These are phyloP conservation scores for Prototheca stagnorum DNA, from an alignment of 163 green algal genomes.

Conservation along the genomic window DNA sequence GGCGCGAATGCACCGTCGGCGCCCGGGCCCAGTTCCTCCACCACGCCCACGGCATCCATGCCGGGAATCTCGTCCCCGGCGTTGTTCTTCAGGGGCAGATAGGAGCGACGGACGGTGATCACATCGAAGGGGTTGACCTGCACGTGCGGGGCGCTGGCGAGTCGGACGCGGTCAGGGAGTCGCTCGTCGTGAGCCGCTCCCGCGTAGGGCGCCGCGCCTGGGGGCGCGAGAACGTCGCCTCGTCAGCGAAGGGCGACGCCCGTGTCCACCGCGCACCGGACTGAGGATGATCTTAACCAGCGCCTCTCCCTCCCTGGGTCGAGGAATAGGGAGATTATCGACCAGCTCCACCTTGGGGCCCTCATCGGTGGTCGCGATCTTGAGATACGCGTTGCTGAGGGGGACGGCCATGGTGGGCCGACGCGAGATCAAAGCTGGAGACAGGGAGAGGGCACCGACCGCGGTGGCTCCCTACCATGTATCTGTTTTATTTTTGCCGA, in stretches of 20 bases:
- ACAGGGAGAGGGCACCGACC: too few species aligned
- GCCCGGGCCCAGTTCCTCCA: too few species aligned
- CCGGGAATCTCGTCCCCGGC: conserved; percentile 21
- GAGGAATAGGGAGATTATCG: conserved; percentile 6
- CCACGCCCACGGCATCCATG: conserved; percentile 32
- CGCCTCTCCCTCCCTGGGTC: background rate
- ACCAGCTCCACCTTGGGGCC: conserved; percentile 6
- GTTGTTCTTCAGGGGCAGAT: background rate
- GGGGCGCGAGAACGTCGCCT: background rate
- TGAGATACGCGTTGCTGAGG: too few species aligned
- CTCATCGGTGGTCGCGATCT: too few species aligned
- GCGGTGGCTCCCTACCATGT: too few species aligned
- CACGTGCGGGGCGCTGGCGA: background rate
- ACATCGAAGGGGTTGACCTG: background rate
- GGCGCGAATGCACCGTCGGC: background rate
- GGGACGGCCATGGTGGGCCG: too few species aligned
- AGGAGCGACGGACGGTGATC: background rate
- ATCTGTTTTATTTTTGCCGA: too few species aligned
- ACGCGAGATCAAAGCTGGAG: too few species aligned
- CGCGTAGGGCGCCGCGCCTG: background rate
- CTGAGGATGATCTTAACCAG: background rate
- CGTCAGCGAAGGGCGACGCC: background rate
- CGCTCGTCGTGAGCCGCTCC: background rate
- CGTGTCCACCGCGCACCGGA: background rate
- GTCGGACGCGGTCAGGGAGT: background rate